Conservation (phyloP, 352 stramenopile genomes). For the Nannochloropsis limnetica region DNA sequence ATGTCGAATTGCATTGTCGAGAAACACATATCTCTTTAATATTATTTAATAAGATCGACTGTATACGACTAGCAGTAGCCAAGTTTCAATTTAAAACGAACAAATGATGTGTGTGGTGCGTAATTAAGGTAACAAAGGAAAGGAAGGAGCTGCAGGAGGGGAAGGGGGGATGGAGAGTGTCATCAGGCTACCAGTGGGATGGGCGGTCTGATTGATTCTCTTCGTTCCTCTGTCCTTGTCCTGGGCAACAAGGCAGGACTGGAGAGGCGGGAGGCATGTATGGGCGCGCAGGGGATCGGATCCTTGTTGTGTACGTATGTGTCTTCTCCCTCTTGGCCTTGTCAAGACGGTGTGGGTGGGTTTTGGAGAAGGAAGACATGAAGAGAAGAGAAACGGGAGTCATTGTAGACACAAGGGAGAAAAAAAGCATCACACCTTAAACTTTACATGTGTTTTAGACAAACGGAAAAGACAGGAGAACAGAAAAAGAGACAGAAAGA, state of each 20-base stretch:
- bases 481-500: not conserved
- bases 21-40: not conserved
- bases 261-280: not conserved
- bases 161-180: not conserved
- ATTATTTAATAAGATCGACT: not conserved
- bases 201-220: not conserved
- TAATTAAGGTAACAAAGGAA: not conserved
- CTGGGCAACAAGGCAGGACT: not conserved
- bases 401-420: not conserved
- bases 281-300: not conserved
- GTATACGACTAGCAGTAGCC: not conserved
- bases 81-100: not conserved
- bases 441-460: slow-evolving; percentile 23
- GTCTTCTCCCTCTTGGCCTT: not conserved
- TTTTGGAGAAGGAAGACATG: not conserved
- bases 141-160: not conserved
- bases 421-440: slow-evolving; percentile 30
- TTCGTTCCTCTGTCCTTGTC: not conserved
- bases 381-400: not conserved
- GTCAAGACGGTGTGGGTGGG: not conserved
- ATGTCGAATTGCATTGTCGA: not conserved
- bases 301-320: not conserved
- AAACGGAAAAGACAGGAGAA: not conserved
- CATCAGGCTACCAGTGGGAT: not conserved
- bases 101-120: not conserved